Evolutionary conservation across 1,284 basidiomycete species (phyloP).

Genomic region (Gymnopus androsaceus): DNA sequence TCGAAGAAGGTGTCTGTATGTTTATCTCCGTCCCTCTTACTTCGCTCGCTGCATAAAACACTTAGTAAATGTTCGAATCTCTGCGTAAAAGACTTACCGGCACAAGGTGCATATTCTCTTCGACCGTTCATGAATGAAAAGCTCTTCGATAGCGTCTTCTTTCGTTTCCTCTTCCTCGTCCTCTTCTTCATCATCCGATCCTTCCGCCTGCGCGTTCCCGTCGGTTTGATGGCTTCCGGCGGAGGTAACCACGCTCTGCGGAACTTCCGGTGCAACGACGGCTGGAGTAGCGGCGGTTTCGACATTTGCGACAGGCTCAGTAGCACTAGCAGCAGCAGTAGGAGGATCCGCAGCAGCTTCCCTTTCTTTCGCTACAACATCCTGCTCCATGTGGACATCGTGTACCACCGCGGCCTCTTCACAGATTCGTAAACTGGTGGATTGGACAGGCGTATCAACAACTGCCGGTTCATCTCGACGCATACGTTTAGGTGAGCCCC

Average conservation of each 20-base stretch:
- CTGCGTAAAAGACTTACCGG: background rate
- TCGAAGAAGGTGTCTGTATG: background rate
- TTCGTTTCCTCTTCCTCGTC: background rate
- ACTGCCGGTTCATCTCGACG: background rate
- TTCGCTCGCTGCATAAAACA: background rate
- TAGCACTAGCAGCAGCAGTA: background rate
- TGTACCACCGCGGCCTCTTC: background rate
- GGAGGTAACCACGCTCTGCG: background rate
- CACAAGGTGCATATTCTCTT: constrained; percentile 10
- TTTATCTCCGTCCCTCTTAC: background rate
- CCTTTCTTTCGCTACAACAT: background rate
- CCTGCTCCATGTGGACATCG: background rate
- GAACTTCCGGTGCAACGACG: background rate
- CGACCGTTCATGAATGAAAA: background rate
- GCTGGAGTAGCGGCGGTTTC: background rate
- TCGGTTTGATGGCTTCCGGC: background rate
- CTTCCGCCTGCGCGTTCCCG: background rate
- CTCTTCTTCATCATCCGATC: background rate
- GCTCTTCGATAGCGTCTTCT: constrained; percentile 1
- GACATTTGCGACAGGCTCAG: no score
- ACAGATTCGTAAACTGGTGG: background rate
- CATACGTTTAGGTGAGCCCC: background rate
- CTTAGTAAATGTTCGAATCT: background rate
- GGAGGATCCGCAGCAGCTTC: background rate
- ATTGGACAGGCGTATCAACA: background rate